These are phyloP conservation scores for Blastomyces percursus DNA, from an alignment of 2,329 filamentous ascomycete genomes.

Conservation along the genomic window DNA sequence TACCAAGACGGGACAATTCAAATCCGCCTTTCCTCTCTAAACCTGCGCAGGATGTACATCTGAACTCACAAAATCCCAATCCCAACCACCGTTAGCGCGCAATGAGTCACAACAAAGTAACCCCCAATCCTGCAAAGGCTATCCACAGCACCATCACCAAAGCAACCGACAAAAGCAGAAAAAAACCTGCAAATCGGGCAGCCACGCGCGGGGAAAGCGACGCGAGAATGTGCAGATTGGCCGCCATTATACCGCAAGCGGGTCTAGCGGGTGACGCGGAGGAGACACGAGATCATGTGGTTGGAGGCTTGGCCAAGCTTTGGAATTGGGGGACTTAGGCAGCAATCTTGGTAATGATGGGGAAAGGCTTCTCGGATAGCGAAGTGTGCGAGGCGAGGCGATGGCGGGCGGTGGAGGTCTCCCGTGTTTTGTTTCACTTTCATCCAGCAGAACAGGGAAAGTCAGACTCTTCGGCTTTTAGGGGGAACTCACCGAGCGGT, in stretches of 20 bases:
- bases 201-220: not conserved
- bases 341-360: not conserved
- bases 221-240: not conserved
- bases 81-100: not conserved
- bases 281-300: constrained; percentile 9
- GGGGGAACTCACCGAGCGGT: not conserved
- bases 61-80: not conserved
- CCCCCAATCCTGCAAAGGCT: not conserved
- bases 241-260: constrained; percentile 4
- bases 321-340: not conserved
- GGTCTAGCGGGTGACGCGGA: constrained; percentile 8
- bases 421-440: not conserved
- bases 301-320: not conserved
- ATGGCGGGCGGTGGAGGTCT: not conserved
- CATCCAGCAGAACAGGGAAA: not conserved
- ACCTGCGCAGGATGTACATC: not conserved
- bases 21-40: not conserved
- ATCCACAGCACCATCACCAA: not conserved
- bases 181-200: not conserved
- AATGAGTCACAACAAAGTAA: not conserved
- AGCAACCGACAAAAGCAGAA: not conserved
- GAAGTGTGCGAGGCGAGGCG: not conserved
- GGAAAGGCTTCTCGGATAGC: not conserved
- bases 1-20: not conserved
- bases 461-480: not conserved